Evolutionary conservation across 768 basidiomycete species (phyloP).

Genomic region (Paxillus ammoniavirescens): DNA sequence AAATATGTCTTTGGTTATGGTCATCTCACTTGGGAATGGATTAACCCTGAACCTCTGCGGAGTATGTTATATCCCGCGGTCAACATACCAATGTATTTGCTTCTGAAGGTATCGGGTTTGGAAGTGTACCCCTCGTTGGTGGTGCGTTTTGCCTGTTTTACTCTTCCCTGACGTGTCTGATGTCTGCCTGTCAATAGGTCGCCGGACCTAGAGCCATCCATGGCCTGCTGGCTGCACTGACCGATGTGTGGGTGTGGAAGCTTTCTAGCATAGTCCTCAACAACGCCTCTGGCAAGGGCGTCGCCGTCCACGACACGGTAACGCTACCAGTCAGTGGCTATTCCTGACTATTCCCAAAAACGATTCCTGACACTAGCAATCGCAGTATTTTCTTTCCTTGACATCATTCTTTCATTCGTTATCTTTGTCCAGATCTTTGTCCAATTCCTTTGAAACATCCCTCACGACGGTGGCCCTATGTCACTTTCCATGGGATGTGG

Average conservation of each 20-base stretch:
- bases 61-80: slow-evolving; percentile 80
- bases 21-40: slow-evolving; percentile 96
- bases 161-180: slow-evolving; percentile 1
- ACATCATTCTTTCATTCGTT: slow-evolving; percentile 87
- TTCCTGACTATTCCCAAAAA: background rate
- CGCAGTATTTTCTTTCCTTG: slow-evolving; percentile 74
- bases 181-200: slow-evolving; percentile 44
- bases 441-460: slow-evolving; percentile 90
- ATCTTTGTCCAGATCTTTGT: slow-evolving; percentile 82
- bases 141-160: slow-evolving; percentile 44
- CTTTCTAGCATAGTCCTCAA: slow-evolving; percentile 62
- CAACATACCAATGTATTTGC: slow-evolving; percentile 77
- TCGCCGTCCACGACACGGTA: slow-evolving; percentile 23
- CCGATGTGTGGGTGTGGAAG: slow-evolving; percentile 72
- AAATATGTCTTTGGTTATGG: slow-evolving; percentile 88
- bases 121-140: slow-evolving; percentile 52
- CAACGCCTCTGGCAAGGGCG: slow-evolving; percentile 37
- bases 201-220: slow-evolving; percentile 73
- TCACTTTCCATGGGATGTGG: slow-evolving; percentile 70
- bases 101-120: slow-evolving; percentile 54
- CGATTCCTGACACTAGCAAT: background rate
- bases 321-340: slow-evolving; percentile 58
- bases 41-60: slow-evolving; percentile 62
- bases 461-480: slow-evolving; percentile 75
- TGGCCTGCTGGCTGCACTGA: slow-evolving; percentile 71